phyloP scores from a whole-genome alignment of 1,139 yeast species.

The Sugiyamaella paludigena region DNA sequence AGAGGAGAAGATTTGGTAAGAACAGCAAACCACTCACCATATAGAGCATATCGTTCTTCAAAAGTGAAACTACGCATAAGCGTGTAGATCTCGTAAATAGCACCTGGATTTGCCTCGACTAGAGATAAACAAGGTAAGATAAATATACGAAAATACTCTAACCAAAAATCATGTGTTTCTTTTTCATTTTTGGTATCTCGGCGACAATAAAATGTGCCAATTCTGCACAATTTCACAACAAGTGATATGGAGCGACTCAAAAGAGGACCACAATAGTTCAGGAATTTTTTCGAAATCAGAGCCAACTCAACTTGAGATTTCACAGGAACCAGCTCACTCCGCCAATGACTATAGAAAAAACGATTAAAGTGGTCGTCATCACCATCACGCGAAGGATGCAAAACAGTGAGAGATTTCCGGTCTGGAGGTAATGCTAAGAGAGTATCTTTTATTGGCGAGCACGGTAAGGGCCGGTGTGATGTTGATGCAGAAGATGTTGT shows the following conservation, averaged over 20 bases:
- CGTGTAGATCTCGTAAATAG: conserved; percentile 58
- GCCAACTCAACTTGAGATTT: conserved; percentile 47
- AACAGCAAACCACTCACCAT: conserved; percentile 75
- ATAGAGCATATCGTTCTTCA: conserved; percentile 70
- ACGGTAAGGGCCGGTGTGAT: conserved; percentile 19
- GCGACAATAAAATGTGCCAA: conserved; percentile 44
- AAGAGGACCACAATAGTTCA: conserved; percentile 57
- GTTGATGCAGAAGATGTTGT: conserved; percentile 3
- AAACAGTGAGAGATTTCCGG: neutral
- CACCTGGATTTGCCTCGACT: conserved; percentile 58
- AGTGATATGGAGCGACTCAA: conserved; percentile 52
- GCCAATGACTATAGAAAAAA: conserved; percentile 59
- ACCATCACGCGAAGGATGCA: conserved; percentile 11
- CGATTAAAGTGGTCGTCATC: conserved; percentile 36
- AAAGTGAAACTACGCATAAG: conserved; percentile 55
- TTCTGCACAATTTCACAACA: conserved; percentile 59
- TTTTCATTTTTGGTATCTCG: conserved; percentile 21
- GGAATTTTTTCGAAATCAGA: conserved; percentile 46
- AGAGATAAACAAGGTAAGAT: conserved; percentile 68
- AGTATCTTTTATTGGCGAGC: conserved; percentile 20
- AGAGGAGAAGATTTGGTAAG: conserved; percentile 52
- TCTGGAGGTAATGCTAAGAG: conserved; percentile 16
- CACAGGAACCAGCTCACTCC: conserved; percentile 41
- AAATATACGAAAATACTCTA: conserved; percentile 60
- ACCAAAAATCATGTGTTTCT: conserved; percentile 45